Conservation (phyloP, 2,329 filamentous ascomycete genomes). For the Colletotrichum phormii region DNA sequence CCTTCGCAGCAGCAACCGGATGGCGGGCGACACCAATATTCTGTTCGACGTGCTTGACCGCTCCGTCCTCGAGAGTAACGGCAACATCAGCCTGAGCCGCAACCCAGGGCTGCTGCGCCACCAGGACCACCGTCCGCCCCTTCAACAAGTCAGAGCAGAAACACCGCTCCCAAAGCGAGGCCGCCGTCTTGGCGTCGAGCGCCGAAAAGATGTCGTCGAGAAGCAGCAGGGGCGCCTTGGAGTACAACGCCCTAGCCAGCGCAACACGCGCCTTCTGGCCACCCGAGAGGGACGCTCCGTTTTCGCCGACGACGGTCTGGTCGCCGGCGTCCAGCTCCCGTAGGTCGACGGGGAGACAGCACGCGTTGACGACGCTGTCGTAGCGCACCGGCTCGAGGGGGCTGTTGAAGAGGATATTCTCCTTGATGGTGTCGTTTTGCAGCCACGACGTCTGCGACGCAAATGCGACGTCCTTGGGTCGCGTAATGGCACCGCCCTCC, state of each 20-base stretch:
- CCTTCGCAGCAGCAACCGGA: slow-evolving; percentile 56
- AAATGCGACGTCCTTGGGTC: slow-evolving; percentile 65
- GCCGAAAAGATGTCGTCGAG: slow-evolving; percentile 72
- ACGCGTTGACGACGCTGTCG: slow-evolving; percentile 65
- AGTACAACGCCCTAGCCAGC: slow-evolving; percentile 68
- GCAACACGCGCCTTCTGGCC: slow-evolving; percentile 69
- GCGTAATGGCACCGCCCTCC: slow-evolving; percentile 59
- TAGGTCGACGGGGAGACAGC: slow-evolving; percentile 63
- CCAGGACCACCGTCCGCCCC: slow-evolving; percentile 66
- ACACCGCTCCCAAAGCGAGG: slow-evolving; percentile 66
- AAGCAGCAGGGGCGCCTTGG: slow-evolving; percentile 64
- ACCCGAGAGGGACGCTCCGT: slow-evolving; percentile 66
- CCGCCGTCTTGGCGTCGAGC: slow-evolving; percentile 68
- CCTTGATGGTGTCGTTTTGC: slow-evolving; percentile 65
- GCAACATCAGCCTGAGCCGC: slow-evolving; percentile 61
- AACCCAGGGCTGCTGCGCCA: slow-evolving; percentile 68
- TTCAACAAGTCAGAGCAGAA: slow-evolving; percentile 67
- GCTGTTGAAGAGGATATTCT: slow-evolving; percentile 67
- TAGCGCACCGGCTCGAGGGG: slow-evolving; percentile 65
- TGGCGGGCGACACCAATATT: slow-evolving; percentile 59
- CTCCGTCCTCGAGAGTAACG: slow-evolving; percentile 59
- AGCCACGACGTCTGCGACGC: slow-evolving; percentile 69
- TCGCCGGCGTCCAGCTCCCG: slow-evolving; percentile 63
- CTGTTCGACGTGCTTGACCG: slow-evolving; percentile 52
- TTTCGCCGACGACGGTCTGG: slow-evolving; percentile 64